Evolutionary conservation across 257 asterid genomes (phyloP).

Genomic region (Lithospermum erythrorhizon): DNA sequence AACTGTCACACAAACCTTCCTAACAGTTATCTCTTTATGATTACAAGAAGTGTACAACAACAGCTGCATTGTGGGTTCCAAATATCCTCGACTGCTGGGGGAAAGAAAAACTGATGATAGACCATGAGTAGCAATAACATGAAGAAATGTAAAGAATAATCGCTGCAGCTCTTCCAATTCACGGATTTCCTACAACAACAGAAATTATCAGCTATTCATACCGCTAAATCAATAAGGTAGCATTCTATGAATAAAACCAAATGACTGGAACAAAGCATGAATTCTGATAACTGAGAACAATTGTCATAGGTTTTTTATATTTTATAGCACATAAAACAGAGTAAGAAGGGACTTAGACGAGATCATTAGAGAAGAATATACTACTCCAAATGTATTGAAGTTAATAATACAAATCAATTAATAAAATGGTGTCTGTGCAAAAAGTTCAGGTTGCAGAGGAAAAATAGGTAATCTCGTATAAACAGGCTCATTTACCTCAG

Average conservation of each 20-base stretch:
- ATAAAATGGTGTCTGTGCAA: neutral
- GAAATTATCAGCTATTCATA: constrained; percentile 6
- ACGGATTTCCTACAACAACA: constrained; percentile 67
- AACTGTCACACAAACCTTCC: constrained; percentile 44
- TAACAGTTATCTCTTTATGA: constrained; percentile 62
- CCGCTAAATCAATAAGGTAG: neutral
- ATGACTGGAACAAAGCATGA: neutral
- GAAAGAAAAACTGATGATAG: constrained; percentile 67
- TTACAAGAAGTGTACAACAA: constrained; percentile 52
- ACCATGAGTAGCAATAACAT: constrained; percentile 66
- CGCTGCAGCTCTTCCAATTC: constrained; percentile 87
- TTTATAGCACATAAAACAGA: too few species aligned
- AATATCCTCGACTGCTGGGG: constrained; percentile 42
- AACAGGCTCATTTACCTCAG: constrained; percentile 51
- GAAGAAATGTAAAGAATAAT: constrained; percentile 60
- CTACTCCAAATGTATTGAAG: neutral
- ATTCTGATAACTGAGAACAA: neutral
- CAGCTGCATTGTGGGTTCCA: constrained; percentile 79
- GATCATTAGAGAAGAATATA: too few species aligned
- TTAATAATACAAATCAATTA: neutral
- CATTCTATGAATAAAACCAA: neutral
- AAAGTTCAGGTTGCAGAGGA: neutral
- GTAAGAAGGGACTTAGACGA: too few species aligned
- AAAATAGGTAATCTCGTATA: neutral
- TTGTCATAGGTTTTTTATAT: neutral